phyloP scores from a whole-genome alignment of 345 rosid species.

The Lenwebbia sp. region DNA sequence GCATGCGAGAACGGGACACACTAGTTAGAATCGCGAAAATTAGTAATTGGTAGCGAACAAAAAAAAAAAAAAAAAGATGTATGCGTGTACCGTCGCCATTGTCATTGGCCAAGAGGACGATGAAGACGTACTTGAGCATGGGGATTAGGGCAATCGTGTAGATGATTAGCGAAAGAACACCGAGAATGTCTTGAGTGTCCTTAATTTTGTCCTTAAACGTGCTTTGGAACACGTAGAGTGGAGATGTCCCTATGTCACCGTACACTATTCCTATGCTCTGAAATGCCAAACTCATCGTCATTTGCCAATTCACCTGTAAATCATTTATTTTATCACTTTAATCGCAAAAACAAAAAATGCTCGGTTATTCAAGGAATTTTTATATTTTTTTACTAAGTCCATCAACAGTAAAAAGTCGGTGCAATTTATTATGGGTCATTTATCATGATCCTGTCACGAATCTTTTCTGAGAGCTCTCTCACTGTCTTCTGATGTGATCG shows the following conservation, averaged over 20 bases:
- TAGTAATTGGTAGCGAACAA: not conserved
- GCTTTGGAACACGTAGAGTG: slow-evolving; percentile 54
- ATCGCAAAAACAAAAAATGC: not conserved
- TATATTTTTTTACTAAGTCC: not conserved
- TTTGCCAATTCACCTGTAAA: slow-evolving; percentile 31
- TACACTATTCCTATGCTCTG: slow-evolving; percentile 67
- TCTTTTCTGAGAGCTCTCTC: not conserved
- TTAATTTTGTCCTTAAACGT: slow-evolving; percentile 39
- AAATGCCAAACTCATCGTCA: slow-evolving; percentile 52
- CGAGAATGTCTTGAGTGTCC: slow-evolving; percentile 37
- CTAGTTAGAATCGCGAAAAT: not conserved
- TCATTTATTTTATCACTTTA: not conserved
- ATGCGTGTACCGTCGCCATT: slow-evolving; percentile 52
- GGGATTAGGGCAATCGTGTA: slow-evolving; percentile 49
- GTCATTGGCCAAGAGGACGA: slow-evolving; percentile 73
- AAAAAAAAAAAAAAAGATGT: not conserved
- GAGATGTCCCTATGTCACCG: slow-evolving; percentile 80
- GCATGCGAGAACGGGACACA: too few species aligned
- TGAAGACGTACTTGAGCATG: slow-evolving; percentile 47
- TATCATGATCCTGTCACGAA: too few species aligned
- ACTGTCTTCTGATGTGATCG: not conserved
- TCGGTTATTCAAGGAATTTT: not conserved
- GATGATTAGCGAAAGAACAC: slow-evolving; percentile 59
- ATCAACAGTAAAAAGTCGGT: not conserved
- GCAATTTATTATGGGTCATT: too few species aligned